Conservation (phyloP, 495 filamentous ascomycete species). For the Daldinia decipiens region DNA sequence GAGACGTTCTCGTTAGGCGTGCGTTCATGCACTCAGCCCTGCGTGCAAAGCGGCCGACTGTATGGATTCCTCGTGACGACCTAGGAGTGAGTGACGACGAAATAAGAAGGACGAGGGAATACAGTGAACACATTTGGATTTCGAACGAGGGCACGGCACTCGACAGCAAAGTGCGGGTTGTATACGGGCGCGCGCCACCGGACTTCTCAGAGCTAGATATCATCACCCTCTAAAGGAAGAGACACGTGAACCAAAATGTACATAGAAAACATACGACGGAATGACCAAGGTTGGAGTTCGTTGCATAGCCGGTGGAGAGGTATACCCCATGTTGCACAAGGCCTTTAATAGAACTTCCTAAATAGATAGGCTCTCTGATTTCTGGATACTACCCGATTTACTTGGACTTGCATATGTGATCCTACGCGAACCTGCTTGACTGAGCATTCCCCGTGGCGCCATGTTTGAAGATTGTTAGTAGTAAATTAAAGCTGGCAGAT, state of each 20-base stretch:
- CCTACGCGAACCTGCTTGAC: too few species aligned
- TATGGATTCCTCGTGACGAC: slow-evolving; percentile 96
- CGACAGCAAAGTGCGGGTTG: slow-evolving; percentile 83
- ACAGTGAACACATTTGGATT: slow-evolving; percentile 89
- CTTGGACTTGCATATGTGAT: neutral
- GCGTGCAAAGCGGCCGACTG: slow-evolving; percentile 82
- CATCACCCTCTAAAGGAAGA: slow-evolving; percentile 72
- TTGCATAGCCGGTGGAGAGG: slow-evolving; percentile 37
- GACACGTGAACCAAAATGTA: slow-evolving; percentile 26
- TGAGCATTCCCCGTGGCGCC: too few species aligned
- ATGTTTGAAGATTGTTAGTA: neutral
- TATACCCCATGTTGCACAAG: slow-evolving; percentile 37
- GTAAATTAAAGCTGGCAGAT: too few species aligned
- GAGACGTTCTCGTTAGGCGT: slow-evolving; percentile 84
- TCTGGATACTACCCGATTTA: neutral
- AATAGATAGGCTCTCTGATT: slow-evolving; percentile 20
- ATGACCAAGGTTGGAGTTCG: slow-evolving; percentile 33
- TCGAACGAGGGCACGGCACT: slow-evolving; percentile 90
- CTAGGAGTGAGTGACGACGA: slow-evolving; percentile 93
- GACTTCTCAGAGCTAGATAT: slow-evolving; percentile 93
- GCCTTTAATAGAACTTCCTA: slow-evolving; percentile 18
- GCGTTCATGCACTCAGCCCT: slow-evolving; percentile 93
- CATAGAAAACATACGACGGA: slow-evolving; percentile 38
- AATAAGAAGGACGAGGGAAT: slow-evolving; percentile 77
- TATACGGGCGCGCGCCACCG: slow-evolving; percentile 88